These are phyloP conservation scores for Leishmania gerbilli DNA, from an alignment of 208 protist species.

Conservation along the genomic window DNA sequence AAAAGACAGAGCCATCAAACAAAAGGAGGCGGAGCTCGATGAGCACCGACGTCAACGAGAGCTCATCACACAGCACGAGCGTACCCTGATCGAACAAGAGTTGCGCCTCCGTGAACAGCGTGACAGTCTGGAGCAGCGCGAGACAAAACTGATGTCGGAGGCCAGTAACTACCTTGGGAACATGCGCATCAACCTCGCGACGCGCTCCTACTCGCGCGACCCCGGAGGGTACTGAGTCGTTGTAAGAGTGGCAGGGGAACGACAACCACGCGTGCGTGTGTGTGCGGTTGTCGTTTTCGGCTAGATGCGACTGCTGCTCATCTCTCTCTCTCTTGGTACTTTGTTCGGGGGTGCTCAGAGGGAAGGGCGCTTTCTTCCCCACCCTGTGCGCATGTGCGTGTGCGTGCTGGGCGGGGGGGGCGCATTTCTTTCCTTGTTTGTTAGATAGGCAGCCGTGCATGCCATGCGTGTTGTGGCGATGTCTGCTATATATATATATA, in stretches of 20 bases:
- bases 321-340: not conserved
- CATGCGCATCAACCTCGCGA: conserved; percentile 59
- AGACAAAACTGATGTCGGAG: conserved; percentile 89
- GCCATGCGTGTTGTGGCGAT: not conserved
- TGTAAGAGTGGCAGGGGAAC: not conserved
- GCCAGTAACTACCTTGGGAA: conserved; percentile 83
- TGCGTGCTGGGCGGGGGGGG: not conserved
- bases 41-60: conserved; percentile 84
- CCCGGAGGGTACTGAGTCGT: conserved; percentile 42
- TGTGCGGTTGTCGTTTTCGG: not conserved
- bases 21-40: conserved; percentile 74
- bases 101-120: conserved; percentile 87
- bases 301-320: not conserved
- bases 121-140: conserved; percentile 86
- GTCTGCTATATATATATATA: not conserved
- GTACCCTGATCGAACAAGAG: conserved; percentile 89
- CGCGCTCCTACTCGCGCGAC: conserved; percentile 73
- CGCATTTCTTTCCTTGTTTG: not conserved
- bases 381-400: not conserved
- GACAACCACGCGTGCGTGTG: not conserved
- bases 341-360: not conserved
- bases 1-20: conserved; percentile 66
- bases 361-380: not conserved
- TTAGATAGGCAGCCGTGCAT: not conserved
- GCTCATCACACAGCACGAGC: conserved; percentile 87